Percentiles rank a stretch among this genome's conserved stretches.
Conservation (phyloP, 805 yeast genomes). For the Candida odintsovae region DNA sequence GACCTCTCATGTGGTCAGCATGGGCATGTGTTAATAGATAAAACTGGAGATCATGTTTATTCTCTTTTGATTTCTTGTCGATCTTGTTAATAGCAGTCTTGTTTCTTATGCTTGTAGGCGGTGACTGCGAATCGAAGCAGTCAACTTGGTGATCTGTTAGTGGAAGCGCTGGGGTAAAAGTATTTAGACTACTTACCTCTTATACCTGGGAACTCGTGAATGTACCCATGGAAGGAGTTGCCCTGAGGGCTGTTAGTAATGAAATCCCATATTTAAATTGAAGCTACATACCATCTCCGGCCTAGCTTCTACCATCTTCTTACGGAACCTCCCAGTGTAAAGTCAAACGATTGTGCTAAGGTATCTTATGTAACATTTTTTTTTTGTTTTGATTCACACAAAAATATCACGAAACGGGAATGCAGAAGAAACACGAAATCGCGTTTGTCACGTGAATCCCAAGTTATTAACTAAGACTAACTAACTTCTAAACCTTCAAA, state of each 20-base stretch:
- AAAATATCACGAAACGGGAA: background rate
- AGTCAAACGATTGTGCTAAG: background rate
- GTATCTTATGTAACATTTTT: no score
- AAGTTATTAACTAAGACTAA: no score
- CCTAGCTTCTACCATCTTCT: background rate
- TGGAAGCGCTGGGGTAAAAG: constrained; percentile 20
- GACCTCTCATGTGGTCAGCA: constrained; percentile 47
- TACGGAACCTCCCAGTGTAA: background rate
- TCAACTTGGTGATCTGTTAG: constrained; percentile 8
- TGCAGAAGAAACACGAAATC: constrained; percentile 1
- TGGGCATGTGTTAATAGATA: constrained; percentile 48
- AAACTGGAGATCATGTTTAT: constrained; percentile 11
- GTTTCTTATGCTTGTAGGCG: background rate
- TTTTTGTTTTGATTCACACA: background rate
- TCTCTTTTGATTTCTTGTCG: background rate
- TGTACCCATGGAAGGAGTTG: constrained; percentile 34
- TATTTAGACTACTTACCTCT: constrained; percentile 27
- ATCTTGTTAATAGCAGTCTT: background rate
- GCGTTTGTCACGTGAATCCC: constrained; percentile 6
- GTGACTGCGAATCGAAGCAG: constrained; percentile 24
- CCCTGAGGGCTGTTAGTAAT: constrained; percentile 3
- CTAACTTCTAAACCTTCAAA: no score
- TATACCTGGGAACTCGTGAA: constrained; percentile 44
- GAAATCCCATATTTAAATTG: no score
- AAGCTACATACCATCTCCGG: background rate